Evolutionary conservation across 352 stramenopile species (phyloP).

Genomic region (Saprolegnia diclina): DNA sequence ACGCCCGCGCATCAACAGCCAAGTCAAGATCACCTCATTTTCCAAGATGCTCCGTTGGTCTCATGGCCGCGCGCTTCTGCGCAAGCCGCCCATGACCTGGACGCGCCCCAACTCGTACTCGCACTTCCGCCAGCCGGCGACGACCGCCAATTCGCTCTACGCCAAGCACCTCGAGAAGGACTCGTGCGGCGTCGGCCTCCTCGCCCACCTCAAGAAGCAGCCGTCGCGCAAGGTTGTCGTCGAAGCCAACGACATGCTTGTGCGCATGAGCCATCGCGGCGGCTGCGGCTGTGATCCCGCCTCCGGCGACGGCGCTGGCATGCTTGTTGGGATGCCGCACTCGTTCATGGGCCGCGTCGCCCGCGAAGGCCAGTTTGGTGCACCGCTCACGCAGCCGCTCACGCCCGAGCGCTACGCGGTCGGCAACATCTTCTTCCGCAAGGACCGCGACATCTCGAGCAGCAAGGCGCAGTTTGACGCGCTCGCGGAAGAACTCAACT

Average conservation of each 20-base stretch:
- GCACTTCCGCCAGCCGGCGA: conserved; percentile 16
- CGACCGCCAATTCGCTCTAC: conserved; percentile 35
- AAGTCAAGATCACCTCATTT: neutral
- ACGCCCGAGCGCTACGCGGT: conserved; percentile 86
- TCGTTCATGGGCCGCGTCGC: conserved; percentile 88
- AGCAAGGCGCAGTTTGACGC: conserved; percentile 86
- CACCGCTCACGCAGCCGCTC: conserved; percentile 44
- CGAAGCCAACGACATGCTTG: conserved; percentile 96
- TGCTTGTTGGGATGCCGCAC: conserved; percentile 95
- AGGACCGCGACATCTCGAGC: conserved; percentile 59
- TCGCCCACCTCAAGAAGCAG: conserved; percentile 93
- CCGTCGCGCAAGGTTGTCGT: conserved; percentile 87
- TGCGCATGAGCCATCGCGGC: conserved; percentile 93
- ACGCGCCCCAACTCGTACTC: conserved; percentile 13
- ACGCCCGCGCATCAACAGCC: too few relatives aligned
- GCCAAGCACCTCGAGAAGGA: conserved; percentile 50
- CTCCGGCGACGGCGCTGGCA: conserved; percentile 88
- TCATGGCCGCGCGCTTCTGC: neutral
- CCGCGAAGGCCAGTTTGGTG: conserved; percentile 68
- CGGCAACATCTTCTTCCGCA: conserved; percentile 87
- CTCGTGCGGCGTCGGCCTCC: conserved; percentile 93
- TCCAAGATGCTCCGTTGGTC: neutral
- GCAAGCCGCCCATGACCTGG: neutral
- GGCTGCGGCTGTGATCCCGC: conserved; percentile 94
- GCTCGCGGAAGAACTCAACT: conserved; percentile 77